phyloP scores from a whole-genome alignment of 140 eudicot species.

The Anethum foeniculum region DNA sequence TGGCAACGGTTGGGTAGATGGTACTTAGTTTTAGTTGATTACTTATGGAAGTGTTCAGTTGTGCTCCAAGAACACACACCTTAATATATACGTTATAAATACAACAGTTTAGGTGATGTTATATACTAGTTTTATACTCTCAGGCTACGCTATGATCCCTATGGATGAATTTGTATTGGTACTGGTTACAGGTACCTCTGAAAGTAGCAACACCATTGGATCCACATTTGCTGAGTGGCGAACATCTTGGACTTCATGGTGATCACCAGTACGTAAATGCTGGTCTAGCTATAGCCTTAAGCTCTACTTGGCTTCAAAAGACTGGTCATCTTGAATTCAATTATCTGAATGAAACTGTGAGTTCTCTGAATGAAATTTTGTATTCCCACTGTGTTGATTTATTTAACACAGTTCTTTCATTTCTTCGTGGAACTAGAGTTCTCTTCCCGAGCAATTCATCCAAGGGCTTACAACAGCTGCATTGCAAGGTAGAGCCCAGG shows the following conservation, averaged over 20 bases:
- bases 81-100: no score
- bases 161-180: slow-evolving; percentile 5
- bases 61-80: neutral
- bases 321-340: slow-evolving; percentile 63
- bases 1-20: neutral
- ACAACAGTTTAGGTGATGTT: neutral
- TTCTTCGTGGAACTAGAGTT: slow-evolving; percentile 37
- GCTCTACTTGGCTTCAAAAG: slow-evolving; percentile 86
- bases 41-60: neutral
- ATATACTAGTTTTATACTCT: neutral
- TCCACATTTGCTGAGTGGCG: slow-evolving; percentile 50
- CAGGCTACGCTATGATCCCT: neutral
- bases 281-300: slow-evolving; percentile 85
- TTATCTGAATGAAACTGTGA: slow-evolving; percentile 58
- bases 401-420: slow-evolving; percentile 7
- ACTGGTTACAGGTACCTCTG: slow-evolving; percentile 56
- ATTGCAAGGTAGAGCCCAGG: slow-evolving; percentile 89
- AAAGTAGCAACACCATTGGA: slow-evolving; percentile 72
- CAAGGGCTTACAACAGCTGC: slow-evolving; percentile 76
- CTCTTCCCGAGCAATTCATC: slow-evolving; percentile 75
- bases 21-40: neutral
- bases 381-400: neutral
- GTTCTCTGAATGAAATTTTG: slow-evolving; percentile 15
- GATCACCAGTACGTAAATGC: slow-evolving; percentile 95
- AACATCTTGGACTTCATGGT: slow-evolving; percentile 78